Percentiles rank a stretch among this genome's conserved stretches.
Evolutionary conservation across 2,329 filamentous ascomycete genomes (phyloP).

Genomic region (Aspergillus tamarii): DNA sequence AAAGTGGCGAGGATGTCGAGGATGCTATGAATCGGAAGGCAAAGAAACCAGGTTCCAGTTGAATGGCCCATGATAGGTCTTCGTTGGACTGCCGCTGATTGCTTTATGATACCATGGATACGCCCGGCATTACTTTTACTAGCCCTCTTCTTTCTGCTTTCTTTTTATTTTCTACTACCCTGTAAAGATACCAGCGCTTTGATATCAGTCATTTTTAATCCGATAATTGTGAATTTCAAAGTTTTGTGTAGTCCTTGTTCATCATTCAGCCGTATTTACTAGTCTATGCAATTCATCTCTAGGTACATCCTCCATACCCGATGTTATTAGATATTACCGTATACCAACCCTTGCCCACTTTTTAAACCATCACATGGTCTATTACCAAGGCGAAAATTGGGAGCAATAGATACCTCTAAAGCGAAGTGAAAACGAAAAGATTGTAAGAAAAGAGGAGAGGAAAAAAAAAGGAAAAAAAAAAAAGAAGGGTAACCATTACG

Average conservation of each 20-base stretch:
- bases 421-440: not conserved
- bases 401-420: not conserved
- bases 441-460: not conserved
- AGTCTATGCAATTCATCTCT: not conserved
- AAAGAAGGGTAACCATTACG: not conserved
- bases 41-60: not conserved
- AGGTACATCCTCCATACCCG: not conserved
- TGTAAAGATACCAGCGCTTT: constrained; percentile 6
- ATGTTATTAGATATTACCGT: not conserved
- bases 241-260: not conserved
- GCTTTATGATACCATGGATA: not conserved
- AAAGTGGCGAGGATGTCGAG: constrained; percentile 16
- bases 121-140: not conserved
- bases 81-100: constrained; percentile 1
- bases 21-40: constrained; percentile 9
- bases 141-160: not conserved
- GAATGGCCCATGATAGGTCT: not conserved
- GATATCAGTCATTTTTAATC: not conserved
- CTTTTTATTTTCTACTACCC: constrained; percentile 1
- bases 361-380: not conserved
- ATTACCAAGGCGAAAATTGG: not conserved
- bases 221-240: not conserved
- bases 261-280: not conserved
- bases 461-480: too few relatives aligned
- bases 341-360: not conserved